Percentiles rank a stretch among this genome's conserved stretches.
phyloP scores from a whole-genome alignment of 371 early-diverging fungal genomes.

The Haplosporangium sp. region DNA sequence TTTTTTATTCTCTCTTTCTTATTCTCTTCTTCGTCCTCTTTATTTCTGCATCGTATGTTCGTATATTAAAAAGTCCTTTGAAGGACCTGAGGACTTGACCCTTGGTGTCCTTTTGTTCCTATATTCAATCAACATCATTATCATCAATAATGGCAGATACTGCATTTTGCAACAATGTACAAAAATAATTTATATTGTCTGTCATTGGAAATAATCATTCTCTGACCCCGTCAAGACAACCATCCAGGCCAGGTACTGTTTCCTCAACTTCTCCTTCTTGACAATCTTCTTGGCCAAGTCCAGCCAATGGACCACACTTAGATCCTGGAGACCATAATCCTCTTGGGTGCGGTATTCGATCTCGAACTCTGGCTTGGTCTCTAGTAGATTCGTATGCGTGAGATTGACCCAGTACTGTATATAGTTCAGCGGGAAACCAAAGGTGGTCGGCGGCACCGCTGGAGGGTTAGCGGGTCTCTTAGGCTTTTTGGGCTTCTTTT shows the following conservation, averaged over 20 bases:
- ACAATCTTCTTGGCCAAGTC: conserved; percentile 61
- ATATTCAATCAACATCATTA: neutral
- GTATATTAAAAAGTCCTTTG: too few species aligned
- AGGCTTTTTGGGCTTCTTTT: conserved; percentile 40
- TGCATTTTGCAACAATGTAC: neutral
- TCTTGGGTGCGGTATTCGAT: conserved; percentile 71
- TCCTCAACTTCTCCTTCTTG: conserved; percentile 7
- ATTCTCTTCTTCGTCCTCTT: too few species aligned
- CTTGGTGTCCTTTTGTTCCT: too few species aligned
- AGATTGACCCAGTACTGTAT: conserved; percentile 71
- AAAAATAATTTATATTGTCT: neutral
- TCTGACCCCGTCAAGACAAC: conserved; percentile 44
- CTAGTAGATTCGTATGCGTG: conserved; percentile 31
- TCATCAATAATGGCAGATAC: neutral
- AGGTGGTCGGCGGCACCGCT: conserved; percentile 34
- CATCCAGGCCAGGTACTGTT: conserved; percentile 46
- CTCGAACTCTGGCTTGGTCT: conserved; percentile 48
- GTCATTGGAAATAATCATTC: conserved; percentile 19
- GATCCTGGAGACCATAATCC: conserved; percentile 70
- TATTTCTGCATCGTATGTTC: too few species aligned
- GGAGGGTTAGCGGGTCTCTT: conserved; percentile 28
- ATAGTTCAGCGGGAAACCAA: conserved; percentile 66
- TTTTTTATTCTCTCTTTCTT: neutral
- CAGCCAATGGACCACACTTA: conserved; percentile 63
- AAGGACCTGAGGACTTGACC: too few species aligned